Evolutionary conservation across 2,329 filamentous ascomycete species (phyloP), one percentile per base, ranked within the genome.

Genomic region (Neobulgaria alba): DNA sequence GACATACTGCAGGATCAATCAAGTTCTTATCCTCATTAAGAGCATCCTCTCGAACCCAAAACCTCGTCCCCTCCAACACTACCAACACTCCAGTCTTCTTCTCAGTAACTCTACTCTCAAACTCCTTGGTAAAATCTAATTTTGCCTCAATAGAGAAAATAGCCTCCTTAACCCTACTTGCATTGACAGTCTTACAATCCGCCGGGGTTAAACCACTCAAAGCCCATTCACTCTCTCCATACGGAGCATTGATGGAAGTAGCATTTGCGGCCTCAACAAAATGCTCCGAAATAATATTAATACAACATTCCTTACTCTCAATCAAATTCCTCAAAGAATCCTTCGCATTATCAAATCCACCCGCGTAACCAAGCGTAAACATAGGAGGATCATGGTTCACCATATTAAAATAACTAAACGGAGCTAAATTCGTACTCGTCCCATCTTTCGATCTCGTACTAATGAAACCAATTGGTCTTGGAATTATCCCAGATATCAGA

Each of bases 31-130:
- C 80, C 57, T 85, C 77, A 53, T 94, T 85, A 46, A 95, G 67
- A 2, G 88, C 88, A 64, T 95, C 90, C 59, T 93, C 86, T 39
- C 89, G 67, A 2, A 80, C 87, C 87, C 89, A 95, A 58, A 95
- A 95, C 19, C 81, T 72, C 23, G 84, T 79, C 0, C 87, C 90
- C 65, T 95, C 87, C 10, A 95, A 69, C 23, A 94, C 73, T 2
- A 75, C 82, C 48, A 95, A 57, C 3, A 82, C 80, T 1, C 82
- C 78, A 1, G 82, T 82, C 67, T 79, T 88, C 65, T 80, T 82
- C 2, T 85, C 87, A 2, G 66, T 77, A 0, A 69, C 69, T 38
- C 72, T 71, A 60, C 80, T 85, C 61, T 90, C 81, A 64, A 86
- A 94, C 63, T 95, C 87, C 55, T 66, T 79, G 64, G 62, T 69